Evolutionary conservation across 2,329 filamentous ascomycete species (phyloP).

Genomic region (Aureobasidium sp.): DNA sequence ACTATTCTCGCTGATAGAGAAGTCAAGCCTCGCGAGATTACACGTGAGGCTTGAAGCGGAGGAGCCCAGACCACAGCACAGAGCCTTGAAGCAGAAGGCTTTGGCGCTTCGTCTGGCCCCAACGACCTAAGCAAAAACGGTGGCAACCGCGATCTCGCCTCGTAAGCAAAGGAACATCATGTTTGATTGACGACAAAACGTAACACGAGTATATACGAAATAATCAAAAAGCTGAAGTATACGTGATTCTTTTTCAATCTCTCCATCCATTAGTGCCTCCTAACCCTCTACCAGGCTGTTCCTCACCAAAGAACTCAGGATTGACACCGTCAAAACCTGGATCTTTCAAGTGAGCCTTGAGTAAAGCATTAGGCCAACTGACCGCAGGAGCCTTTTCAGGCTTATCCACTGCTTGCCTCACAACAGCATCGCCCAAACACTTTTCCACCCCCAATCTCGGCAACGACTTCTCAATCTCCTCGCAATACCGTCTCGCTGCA

Average conservation of each 20-base stretch:
- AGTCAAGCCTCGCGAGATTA: conserved; percentile 50
- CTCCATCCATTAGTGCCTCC: neutral
- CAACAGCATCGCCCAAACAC: no score
- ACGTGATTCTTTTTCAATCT: neutral
- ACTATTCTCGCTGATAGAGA: conserved; percentile 46
- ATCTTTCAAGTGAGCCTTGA: conserved; percentile 14
- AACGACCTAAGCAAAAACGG: conserved; percentile 7
- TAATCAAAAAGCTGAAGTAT: neutral
- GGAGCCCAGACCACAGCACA: neutral
- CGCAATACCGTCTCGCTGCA: no score
- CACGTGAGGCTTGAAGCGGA: conserved; percentile 32
- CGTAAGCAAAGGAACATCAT: neutral
- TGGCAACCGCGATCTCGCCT: conserved; percentile 1
- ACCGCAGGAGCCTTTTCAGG: no score
- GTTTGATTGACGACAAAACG: neutral
- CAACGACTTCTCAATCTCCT: no score
- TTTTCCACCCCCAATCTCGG: no score
- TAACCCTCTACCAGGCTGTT: neutral
- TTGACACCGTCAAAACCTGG: conserved; percentile 23
- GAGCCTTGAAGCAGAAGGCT: neutral
- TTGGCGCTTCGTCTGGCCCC: neutral
- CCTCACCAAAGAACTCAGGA: conserved; percentile 21
- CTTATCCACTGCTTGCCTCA: no score
- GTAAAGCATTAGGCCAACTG: conserved; percentile 22
- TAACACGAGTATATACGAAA: neutral